Base-by-base conservation (phyloP, 1,284 basidiomycete species). In the Coniophora puteana region DNA sequence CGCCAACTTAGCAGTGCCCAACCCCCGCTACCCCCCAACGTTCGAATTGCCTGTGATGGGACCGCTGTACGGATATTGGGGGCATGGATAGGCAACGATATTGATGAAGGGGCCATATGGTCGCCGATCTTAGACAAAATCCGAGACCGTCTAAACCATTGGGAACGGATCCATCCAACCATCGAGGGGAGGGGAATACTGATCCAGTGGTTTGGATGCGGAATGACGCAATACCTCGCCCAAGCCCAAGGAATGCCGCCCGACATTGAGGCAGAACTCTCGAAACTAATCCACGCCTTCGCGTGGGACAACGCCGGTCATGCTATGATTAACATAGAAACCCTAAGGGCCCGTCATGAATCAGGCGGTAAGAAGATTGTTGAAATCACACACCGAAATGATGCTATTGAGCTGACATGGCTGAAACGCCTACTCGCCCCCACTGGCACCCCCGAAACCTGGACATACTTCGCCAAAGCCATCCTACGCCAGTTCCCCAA, bases 171-270 rank as follows among this genome's bases (percentile, higher is more conserved):
- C 0, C 35, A 48, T 29, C 52, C 49, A 0, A 51, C 51, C 11
- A 24, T 59, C 10, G 47, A 53, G 26, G 52, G 45, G 1, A 34
- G 45, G 36, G 0, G 40, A 1, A 46, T 46, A 8, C 49, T 54
- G 0, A 39, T 48, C 4, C 48, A 51, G 33, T 46, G 49, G 40
- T 34, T 47, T 4, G 28, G 49, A 1, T 46, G 48, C 0, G 46
- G 46, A 3, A 53, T 50, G 30, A 46, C 50, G 1, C 53, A 54
- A 31, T 56, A 47, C 45, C 46, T 51, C 1, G 38, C 51, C 2
- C 50, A 46, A 30, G 53, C 50, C 0, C 51, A 56, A 40, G 53
- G 54, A 5, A 56, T 54, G 53, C 54, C 54, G 10, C 32, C 31
- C 18, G 21, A 38, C 4, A 29, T 51, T 0, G 44, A 51, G 33